These are phyloP conservation scores for Gamarada debralockiae DNA, from an alignment of 495 filamentous ascomycete genomes.

Conservation along the genomic window DNA sequence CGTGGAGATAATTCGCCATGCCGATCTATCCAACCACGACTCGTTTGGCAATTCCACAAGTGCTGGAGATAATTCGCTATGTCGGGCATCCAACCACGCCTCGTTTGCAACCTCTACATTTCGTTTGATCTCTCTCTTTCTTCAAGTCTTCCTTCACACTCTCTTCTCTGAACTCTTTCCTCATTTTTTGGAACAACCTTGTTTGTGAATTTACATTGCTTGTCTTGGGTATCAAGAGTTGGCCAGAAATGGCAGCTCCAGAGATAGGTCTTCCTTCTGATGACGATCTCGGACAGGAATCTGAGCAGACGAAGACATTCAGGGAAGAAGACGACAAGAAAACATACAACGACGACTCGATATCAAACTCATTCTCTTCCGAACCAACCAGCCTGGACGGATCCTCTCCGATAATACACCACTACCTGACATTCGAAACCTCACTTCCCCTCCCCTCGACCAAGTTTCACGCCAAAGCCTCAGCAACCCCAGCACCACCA, in stretches of 20 bases:
- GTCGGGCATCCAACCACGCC: too few species aligned
- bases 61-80: too few species aligned
- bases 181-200: not conserved
- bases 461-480: constrained; percentile 30
- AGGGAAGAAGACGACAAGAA: constrained; percentile 8
- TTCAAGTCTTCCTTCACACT: not conserved
- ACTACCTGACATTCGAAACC: constrained; percentile 73
- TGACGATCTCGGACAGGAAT: constrained; percentile 7
- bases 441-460: constrained; percentile 53
- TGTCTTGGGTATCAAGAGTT: not conserved
- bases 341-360: not conserved
- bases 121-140: not conserved
- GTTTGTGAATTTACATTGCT: not conserved
- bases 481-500: constrained; percentile 40
- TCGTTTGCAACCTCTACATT: not conserved
- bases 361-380: not conserved
- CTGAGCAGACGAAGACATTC: not conserved
- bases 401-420: constrained; percentile 48
- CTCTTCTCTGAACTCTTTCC: not conserved
- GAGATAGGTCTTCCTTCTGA: constrained; percentile 11
- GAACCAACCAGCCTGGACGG: constrained; percentile 4
- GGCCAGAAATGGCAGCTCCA: constrained; percentile 11
- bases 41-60: too few species aligned
- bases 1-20: too few species aligned
- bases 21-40: too few species aligned